Evolutionary conservation across 2,329 filamentous ascomycete genomes (phyloP).

Genomic region (Colletotrichum tabaci): DNA sequence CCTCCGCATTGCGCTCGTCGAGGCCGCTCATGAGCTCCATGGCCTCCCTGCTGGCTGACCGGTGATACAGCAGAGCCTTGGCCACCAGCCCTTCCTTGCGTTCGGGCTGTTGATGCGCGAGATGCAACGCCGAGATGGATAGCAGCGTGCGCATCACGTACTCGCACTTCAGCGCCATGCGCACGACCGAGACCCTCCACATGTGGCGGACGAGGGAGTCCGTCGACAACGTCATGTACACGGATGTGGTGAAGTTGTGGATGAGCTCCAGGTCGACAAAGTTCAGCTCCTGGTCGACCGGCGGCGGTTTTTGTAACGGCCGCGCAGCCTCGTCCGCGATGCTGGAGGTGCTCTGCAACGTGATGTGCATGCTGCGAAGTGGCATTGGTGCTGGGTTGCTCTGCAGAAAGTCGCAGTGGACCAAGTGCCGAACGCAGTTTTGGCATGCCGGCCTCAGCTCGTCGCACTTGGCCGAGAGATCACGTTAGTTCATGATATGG

Average conservation of each 20-base stretch:
- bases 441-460: constrained; percentile 47
- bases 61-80: constrained; percentile 39
- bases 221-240: constrained; percentile 61
- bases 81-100: constrained; percentile 54
- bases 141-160: constrained; percentile 66
- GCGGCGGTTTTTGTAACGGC: neutral
- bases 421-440: constrained; percentile 48
- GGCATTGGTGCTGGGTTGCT: constrained; percentile 4
- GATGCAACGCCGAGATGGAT: constrained; percentile 64
- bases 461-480: constrained; percentile 44
- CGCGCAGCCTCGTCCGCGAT: neutral
- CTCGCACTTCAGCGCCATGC: constrained; percentile 60
- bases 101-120: constrained; percentile 58
- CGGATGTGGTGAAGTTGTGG: constrained; percentile 67
- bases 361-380: constrained; percentile 12
- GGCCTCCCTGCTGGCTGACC: constrained; percentile 38
- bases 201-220: constrained; percentile 59
- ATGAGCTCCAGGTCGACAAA: constrained; percentile 66
- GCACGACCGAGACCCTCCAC: constrained; percentile 63
- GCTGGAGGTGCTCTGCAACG: neutral
- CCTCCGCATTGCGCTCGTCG: constrained; percentile 44
- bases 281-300: constrained; percentile 50
- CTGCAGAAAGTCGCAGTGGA: constrained; percentile 46
- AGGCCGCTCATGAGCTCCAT: constrained; percentile 41
- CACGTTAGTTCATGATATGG: neutral